These are phyloP conservation scores for Platismatia glauca DNA, from an alignment of 495 filamentous ascomycete species.

Conservation along the genomic window DNA sequence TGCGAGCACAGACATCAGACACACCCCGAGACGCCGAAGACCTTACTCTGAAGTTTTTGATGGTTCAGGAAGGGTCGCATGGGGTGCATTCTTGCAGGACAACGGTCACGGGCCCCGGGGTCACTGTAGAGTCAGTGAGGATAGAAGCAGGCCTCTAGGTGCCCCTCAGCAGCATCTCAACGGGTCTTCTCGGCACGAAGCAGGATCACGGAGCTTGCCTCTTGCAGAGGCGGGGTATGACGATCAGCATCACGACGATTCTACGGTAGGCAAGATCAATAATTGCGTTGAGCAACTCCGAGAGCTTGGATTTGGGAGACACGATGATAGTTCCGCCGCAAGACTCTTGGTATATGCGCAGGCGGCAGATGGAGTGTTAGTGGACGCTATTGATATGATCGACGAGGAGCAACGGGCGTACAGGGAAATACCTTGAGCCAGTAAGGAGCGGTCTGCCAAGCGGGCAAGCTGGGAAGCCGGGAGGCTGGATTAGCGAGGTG, in stretches of 20 bases:
- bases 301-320: conserved; percentile 42
- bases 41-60: conserved; percentile 20
- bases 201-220: neutral
- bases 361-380: conserved; percentile 38
- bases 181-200: neutral
- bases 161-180: neutral
- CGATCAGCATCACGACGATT: conserved; percentile 1
- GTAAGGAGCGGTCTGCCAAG: neutral
- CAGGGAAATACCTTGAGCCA: conserved; percentile 20
- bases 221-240: neutral
- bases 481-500: neutral
- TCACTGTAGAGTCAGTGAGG: neutral
- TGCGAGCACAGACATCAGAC: conserved; percentile 28
- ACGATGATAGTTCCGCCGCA: conserved; percentile 34
- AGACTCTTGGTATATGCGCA: conserved; percentile 45
- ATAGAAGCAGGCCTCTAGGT: neutral
- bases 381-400: conserved; percentile 48
- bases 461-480: no score
- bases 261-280: conserved; percentile 28
- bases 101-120: neutral
- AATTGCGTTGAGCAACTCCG: conserved; percentile 39
- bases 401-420: conserved; percentile 46
- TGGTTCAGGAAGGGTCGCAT: conserved; percentile 29
- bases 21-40: conserved; percentile 24
- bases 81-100: conserved; percentile 18